phyloP scores from a whole-genome alignment of 108 stramenopile species.

The Cylindrotheca fusiformis region DNA sequence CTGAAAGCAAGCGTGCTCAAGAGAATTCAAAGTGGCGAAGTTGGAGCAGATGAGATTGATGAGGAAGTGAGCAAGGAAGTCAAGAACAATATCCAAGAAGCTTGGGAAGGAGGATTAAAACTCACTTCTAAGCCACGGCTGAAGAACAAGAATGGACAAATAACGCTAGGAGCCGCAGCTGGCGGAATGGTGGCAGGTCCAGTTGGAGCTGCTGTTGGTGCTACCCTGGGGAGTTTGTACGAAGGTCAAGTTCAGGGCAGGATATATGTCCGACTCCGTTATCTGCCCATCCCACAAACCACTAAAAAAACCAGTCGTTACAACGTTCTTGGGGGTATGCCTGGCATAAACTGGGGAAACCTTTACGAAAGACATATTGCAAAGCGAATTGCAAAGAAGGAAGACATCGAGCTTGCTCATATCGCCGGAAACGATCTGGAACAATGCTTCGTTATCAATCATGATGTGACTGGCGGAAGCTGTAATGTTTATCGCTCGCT shows the following conservation, averaged over 20 bases:
- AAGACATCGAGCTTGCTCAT: neutral
- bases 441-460: constrained; percentile 78
- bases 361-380: constrained; percentile 50
- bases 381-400: constrained; percentile 7
- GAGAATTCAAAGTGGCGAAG: constrained; percentile 39
- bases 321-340: constrained; percentile 67
- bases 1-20: constrained; percentile 50
- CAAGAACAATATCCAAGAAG: constrained; percentile 19
- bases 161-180: constrained; percentile 59
- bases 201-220: constrained; percentile 81
- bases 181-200: constrained; percentile 81
- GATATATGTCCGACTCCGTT: constrained; percentile 53
- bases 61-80: constrained; percentile 15
- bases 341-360: constrained; percentile 74
- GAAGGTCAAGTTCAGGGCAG: constrained; percentile 73
- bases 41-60: constrained; percentile 35
- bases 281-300: constrained; percentile 62
- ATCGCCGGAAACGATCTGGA: constrained; percentile 57
- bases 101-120: constrained; percentile 65
- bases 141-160: constrained; percentile 76
- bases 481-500: constrained; percentile 72
- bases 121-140: constrained; percentile 75
- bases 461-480: constrained; percentile 71
- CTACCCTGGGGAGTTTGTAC: constrained; percentile 59
- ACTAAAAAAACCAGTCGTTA: constrained; percentile 33